A percentile compares a stretch with the other conserved stretches of the same genome.
Conservation (phyloP, 192 early-diverging fungal genomes). For the Coemansia reversa region DNA sequence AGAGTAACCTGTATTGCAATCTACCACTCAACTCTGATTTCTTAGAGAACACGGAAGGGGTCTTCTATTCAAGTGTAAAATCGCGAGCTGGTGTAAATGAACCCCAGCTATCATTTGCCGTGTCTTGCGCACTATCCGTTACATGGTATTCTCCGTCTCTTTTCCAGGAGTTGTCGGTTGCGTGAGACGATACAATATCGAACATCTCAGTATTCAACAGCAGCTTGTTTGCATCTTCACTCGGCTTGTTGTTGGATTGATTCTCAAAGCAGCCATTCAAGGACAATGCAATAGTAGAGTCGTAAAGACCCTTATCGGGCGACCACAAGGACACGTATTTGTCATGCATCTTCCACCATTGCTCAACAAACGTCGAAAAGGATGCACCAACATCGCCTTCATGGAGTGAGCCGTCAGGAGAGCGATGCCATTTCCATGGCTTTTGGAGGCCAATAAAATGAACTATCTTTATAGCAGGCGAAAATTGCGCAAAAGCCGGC, state of each 20-base stretch:
- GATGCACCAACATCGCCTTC: conserved; percentile 14
- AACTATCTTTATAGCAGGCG: conserved; percentile 65
- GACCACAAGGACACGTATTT: conserved; percentile 42
- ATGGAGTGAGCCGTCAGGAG: conserved; percentile 20
- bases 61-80: conserved; percentile 22
- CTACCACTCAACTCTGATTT: too few species aligned
- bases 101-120: conserved; percentile 24
- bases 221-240: neutral
- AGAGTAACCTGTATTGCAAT: too few species aligned
- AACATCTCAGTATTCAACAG: too few species aligned
- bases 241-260: neutral
- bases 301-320: conserved; percentile 19
- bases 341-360: conserved; percentile 74
- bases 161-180: conserved; percentile 32
- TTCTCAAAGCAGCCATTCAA: neutral
- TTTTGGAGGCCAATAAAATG: conserved; percentile 88
- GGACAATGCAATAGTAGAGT: conserved; percentile 16
- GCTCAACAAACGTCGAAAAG: conserved; percentile 55
- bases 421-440: conserved; percentile 67
- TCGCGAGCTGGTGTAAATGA: conserved; percentile 41
- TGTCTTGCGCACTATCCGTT: conserved; percentile 5
- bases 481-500: conserved; percentile 78
- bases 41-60: too few species aligned
- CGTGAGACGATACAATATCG: too few species aligned
- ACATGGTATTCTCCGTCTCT: conserved; percentile 15